Base-by-base conservation (phyloP, 345 rosid genomes). In the Brassica napus region DNA sequence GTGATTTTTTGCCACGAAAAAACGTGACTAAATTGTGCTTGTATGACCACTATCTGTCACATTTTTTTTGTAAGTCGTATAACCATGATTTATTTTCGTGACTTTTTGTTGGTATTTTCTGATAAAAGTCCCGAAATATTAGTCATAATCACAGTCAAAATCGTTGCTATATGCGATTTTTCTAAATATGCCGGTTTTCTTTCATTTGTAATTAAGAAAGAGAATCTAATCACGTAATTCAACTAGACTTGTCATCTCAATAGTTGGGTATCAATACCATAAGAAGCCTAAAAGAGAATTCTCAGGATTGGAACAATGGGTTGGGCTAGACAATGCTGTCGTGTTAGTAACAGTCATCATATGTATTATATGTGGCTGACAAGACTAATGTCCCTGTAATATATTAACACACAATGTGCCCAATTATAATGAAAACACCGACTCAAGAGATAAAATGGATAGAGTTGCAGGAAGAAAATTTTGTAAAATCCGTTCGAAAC, bases 401-500 rank as follows among this genome's bases (percentile, higher is more conserved):
- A 23, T 73, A 74, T 74, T 74, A 61, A 62, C 66, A 37, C 60
- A 57, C n/a, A 31, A 23, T 30, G 5, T 9, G 35, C 42, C 30
- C 12, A 21, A 9, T 35, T 3, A 52, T 49, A 54, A 35, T 54
- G 39, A 18, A 0, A 61, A 79, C 3, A 68, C 65, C n/a, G 5
- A 69, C 0, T 5, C 8, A 23, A 60, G 0, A 69, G 62, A 21
- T 5, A 69, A 32, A 57, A 81, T 81, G 83, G 30, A 76, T 12
- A 65, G 2, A 66, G 35, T 81, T 32, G 44, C 1, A 0, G 12
- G 26, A 39, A 71, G 18, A 39, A 71, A 65, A 70, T 3, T 71
- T 44, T 67, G 65, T 57, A 42, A 75, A 74, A 6, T 75, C 12
- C 63, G 61, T 26, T 69, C 58, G 5, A 55, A 61, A 7, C 65